Evolutionary conservation across 2,329 filamentous ascomycete genomes (phyloP).

Genomic region (Cordyceps cateniannulata): DNA sequence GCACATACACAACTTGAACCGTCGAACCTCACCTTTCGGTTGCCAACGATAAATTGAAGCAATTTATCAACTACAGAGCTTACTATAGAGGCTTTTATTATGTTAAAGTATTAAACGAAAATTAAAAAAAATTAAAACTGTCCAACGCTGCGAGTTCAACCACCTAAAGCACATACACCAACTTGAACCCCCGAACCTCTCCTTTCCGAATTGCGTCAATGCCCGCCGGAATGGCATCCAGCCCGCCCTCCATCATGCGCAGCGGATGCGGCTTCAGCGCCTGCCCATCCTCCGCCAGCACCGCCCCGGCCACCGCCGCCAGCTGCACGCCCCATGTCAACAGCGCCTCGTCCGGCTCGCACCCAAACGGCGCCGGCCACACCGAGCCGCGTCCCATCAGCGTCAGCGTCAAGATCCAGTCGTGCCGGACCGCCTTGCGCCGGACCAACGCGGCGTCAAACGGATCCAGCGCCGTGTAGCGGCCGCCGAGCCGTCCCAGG

Average conservation of each 20-base stretch:
- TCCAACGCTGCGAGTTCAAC: neutral
- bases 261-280: conserved; percentile 14
- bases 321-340: neutral
- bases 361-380: conserved; percentile 18
- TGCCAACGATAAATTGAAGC: too few species aligned
- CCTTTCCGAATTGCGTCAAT: conserved; percentile 24
- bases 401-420: conserved; percentile 22
- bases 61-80: too few species aligned
- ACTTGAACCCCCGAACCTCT: conserved; percentile 33
- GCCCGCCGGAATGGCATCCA: conserved; percentile 27
- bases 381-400: conserved; percentile 21
- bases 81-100: too few species aligned
- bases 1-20: too few species aligned
- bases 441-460: conserved; percentile 19
- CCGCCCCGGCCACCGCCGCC: neutral
- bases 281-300: neutral
- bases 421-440: conserved; percentile 15
- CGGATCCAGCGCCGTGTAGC: conserved; percentile 27
- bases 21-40: too few species aligned
- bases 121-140: too few species aligned
- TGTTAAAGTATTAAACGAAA: too few species aligned
- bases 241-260: conserved; percentile 16
- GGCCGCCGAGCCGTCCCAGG: conserved; percentile 30
- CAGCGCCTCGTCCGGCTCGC: neutral
- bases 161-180: conserved; percentile 28